Evolutionary conservation across 2,329 filamentous ascomycete species (phyloP).

Genomic region (Fusarium pilosicola): DNA sequence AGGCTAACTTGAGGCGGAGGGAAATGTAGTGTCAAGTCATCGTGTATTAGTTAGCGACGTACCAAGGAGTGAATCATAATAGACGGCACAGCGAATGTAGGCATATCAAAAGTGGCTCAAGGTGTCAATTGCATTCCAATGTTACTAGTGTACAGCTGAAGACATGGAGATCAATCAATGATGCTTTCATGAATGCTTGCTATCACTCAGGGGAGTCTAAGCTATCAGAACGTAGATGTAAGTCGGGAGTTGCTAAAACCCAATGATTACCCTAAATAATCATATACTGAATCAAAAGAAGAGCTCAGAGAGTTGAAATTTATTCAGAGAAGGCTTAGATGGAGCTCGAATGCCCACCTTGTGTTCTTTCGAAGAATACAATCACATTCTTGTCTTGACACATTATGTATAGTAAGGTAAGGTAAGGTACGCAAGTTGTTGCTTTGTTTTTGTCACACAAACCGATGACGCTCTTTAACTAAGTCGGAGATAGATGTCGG

Average conservation of each 20-base stretch:
- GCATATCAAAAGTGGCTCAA: neutral
- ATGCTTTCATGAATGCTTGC: neutral
- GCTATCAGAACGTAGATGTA: neutral
- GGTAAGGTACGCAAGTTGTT: neutral
- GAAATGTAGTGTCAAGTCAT: neutral
- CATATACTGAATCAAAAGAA: neutral
- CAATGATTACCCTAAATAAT: neutral
- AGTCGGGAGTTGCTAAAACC: neutral
- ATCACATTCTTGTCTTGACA: neutral
- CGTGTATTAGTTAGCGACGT: neutral
- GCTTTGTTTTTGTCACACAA: neutral
- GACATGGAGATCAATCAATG: neutral
- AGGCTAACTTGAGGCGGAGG: neutral
- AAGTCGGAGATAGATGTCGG: constrained; percentile 19
- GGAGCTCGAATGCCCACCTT: neutral
- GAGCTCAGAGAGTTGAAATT: neutral
- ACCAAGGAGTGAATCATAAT: neutral
- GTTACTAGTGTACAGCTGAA: neutral
- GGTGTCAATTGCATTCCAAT: neutral
- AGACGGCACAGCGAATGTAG: neutral
- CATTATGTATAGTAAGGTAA: neutral
- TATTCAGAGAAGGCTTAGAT: neutral
- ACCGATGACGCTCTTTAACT: constrained; percentile 16
- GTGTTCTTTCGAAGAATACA: neutral
- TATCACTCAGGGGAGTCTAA: neutral